Percentiles rank a stretch among this genome's conserved stretches.
Evolutionary conservation across 306 rosid species (phyloP).

Genomic region (Cicer bijugum): DNA sequence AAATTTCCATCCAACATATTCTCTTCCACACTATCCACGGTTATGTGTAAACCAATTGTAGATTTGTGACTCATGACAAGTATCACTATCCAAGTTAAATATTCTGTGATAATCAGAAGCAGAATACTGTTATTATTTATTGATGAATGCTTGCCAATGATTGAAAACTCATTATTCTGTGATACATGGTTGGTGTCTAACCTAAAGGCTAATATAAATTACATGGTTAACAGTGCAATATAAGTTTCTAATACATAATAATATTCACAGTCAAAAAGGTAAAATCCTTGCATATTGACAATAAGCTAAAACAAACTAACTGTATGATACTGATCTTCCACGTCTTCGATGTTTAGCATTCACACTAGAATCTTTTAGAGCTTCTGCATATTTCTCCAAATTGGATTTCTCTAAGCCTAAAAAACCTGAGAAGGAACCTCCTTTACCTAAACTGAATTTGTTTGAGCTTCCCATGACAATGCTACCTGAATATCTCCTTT

Average conservation of each 20-base stretch:
- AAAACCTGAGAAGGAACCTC: conserved; percentile 45
- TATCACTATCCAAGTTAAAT: neutral
- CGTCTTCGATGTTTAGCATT: conserved; percentile 39
- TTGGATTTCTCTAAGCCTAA: conserved; percentile 48
- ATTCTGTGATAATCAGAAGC: conserved; percentile 20
- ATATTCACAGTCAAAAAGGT: conserved; percentile 35
- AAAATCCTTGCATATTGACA: neutral
- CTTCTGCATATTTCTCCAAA: conserved; percentile 78
- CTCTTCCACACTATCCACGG: neutral
- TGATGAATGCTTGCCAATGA: conserved; percentile 10
- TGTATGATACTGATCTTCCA: conserved; percentile 55
- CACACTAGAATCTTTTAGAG: conserved; percentile 56
- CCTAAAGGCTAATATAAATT: conserved; percentile 39
- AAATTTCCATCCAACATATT: neutral
- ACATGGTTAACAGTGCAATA: conserved; percentile 26
- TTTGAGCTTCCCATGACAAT: conserved; percentile 51
- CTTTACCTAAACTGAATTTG: conserved; percentile 39
- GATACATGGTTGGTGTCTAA: conserved; percentile 42
- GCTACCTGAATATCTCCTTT: conserved; percentile 45
- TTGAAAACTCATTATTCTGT: conserved; percentile 23
- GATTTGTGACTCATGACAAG: neutral
- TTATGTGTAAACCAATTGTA: neutral
- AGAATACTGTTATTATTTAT: neutral
- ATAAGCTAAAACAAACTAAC: conserved; percentile 51
- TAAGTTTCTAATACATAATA: conserved; percentile 21